A percentile compares a stretch with the other conserved stretches of the same genome.
Conservation (phyloP, 108 stramenopile genomes). For the Discostella pseudostelligera region DNA sequence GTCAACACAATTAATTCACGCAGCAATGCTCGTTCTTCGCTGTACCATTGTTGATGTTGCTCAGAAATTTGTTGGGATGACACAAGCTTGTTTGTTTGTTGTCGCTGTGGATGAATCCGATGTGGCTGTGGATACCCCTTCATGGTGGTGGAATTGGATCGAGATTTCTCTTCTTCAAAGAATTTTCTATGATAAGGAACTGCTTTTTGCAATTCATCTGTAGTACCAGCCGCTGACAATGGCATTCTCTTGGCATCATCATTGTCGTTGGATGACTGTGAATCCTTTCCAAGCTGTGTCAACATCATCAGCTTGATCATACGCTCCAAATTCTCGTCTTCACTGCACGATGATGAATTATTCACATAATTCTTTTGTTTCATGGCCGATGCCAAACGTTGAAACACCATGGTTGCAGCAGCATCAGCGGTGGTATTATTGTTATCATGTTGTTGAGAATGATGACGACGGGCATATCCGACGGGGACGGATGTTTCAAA, state of each 20-base stretch:
- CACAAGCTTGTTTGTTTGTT: too few species aligned
- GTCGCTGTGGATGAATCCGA: too few species aligned
- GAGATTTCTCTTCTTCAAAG: not conserved
- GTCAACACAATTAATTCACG: constrained; percentile 10
- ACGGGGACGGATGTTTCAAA: constrained; percentile 8
- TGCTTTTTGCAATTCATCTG: not conserved
- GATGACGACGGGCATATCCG: not conserved
- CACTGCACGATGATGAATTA: not conserved
- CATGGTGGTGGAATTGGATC: too few species aligned
- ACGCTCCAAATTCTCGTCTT: not conserved
- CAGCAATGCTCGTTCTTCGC: too few species aligned
- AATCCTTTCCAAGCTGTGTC: not conserved
- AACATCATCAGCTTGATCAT: not conserved
- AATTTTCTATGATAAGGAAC: not conserved
- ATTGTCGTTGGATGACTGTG: constrained; percentile 1
- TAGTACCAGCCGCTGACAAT: not conserved
- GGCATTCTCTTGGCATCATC: not conserved
- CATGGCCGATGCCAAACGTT: constrained; percentile 11
- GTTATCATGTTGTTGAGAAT: not conserved
- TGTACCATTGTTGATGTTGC: too few species aligned
- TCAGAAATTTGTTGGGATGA: too few species aligned
- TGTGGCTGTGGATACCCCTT: too few species aligned
- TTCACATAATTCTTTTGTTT: not conserved
- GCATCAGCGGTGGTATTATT: constrained; percentile 1
- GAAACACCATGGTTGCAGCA: constrained; percentile 2